A percentile compares a stretch with the other conserved stretches of the same genome.
Conservation (phyloP, 1,139 yeast genomes). For the Fermentozyma sake region DNA sequence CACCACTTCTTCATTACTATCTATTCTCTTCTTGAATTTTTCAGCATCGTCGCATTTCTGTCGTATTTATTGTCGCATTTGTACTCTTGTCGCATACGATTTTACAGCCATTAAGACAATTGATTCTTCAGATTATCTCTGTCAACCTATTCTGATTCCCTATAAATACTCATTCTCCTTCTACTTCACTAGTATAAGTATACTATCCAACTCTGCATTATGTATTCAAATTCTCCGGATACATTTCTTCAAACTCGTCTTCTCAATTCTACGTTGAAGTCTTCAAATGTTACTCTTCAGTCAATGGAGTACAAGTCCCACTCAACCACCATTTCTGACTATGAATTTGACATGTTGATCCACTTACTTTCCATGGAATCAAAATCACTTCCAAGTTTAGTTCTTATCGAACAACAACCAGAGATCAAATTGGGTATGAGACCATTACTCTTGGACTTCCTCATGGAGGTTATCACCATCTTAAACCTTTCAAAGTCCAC, state of each 20-base stretch:
- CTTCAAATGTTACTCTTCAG: constrained; percentile 31
- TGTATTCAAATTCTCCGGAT: constrained; percentile 28
- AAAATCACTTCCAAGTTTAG: constrained; percentile 31
- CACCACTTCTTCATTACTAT: too few relatives aligned
- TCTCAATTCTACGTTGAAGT: constrained; percentile 28
- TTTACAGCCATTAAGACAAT: too few relatives aligned
- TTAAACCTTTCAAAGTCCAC: constrained; percentile 47
- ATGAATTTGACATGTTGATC: constrained; percentile 37
- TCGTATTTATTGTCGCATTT: too few relatives aligned
- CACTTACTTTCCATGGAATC: constrained; percentile 35
- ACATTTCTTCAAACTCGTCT: constrained; percentile 34
- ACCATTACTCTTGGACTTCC: constrained; percentile 47
- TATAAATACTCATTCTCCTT: too few relatives aligned
- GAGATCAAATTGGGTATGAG: constrained; percentile 48
- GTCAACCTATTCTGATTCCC: too few relatives aligned
- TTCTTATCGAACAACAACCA: constrained; percentile 47
- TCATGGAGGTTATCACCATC: constrained; percentile 51
- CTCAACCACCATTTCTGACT: constrained; percentile 32
- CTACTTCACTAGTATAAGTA: too few relatives aligned
- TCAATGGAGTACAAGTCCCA: constrained; percentile 37
- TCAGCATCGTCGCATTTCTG: too few relatives aligned
- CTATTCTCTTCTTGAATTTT: too few relatives aligned
- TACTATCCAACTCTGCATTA: too few relatives aligned
- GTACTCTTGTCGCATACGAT: too few relatives aligned
- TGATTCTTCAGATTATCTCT: too few relatives aligned